Evolutionary conservation across 768 basidiomycete genomes (phyloP).

Genomic region (Boletus subcaerulescens): DNA sequence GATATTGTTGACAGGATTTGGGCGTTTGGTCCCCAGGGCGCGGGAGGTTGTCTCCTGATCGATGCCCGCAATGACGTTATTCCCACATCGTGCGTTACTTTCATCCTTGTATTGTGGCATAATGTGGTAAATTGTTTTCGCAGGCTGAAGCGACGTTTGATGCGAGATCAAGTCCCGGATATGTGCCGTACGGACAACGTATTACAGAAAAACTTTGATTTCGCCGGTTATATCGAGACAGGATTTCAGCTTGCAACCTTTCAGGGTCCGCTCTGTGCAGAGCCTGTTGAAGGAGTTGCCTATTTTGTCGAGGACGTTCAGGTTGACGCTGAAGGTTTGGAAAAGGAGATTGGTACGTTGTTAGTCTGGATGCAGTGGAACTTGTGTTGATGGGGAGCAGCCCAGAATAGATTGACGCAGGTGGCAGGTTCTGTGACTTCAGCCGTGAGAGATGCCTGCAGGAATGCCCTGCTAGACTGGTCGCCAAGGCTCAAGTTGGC

Average conservation of each 20-base stretch:
- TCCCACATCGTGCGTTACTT: constrained; percentile 53
- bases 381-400: constrained; percentile 38
- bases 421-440: constrained; percentile 90
- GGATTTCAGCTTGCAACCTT: constrained; percentile 95
- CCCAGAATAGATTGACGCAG: constrained; percentile 76
- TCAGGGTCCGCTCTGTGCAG: constrained; percentile 92
- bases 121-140: constrained; percentile 5
- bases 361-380: constrained; percentile 1
- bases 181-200: constrained; percentile 33
- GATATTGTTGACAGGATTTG: constrained; percentile 70
- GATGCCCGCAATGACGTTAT: constrained; percentile 55
- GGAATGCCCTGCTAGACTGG: constrained; percentile 92
- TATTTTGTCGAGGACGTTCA: constrained; percentile 82
- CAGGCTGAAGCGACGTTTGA: constrained; percentile 54
- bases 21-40: constrained; percentile 88
- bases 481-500: constrained; percentile 95
- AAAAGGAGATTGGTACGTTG: constrained; percentile 64
- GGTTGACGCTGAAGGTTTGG: constrained; percentile 55
- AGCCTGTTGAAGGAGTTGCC: constrained; percentile 90
- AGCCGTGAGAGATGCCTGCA: constrained; percentile 83
- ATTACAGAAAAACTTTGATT: constrained; percentile 45
- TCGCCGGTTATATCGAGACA: constrained; percentile 82
- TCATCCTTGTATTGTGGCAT: background rate
- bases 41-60: constrained; percentile 83
- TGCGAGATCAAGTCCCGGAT: constrained; percentile 33